Evolutionary conservation across 805 yeast species (phyloP), one percentile per base, ranked within the genome.

Genomic region (Metschnikowia amazonensis): DNA sequence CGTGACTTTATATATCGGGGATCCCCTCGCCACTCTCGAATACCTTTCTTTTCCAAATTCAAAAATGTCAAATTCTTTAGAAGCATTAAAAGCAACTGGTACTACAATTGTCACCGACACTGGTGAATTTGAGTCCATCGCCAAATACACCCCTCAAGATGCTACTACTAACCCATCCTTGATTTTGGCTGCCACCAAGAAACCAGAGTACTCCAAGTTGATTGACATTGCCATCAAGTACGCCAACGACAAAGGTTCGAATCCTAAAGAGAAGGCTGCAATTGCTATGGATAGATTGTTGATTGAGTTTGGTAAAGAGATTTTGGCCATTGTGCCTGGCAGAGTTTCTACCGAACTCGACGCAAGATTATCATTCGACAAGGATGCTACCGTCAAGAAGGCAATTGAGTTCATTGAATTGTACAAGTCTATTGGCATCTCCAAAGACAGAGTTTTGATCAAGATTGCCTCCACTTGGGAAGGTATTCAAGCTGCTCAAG

Each of bases 271-370:
- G 67, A 79, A 84, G 70, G 95, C 94, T 34, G 74, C 80, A 44
- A 69, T 80, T 59, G 97, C 99, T 40, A 80, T 92, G 59, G 99
- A 94, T 76, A 79, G 87, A 72, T 76, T 94, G 61, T 81, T 94
- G 63, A 96, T 94, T 55, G 98, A 90, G 74, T 94, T 94, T 68
- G 99, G 99, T 73, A 79, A 80, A 63, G 90, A 87, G 74, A 94
- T 94, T 65, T 79, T 94, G 65, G 79, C 81, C 65, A 88, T 94
- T 65, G 97, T 94, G 45, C 99, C 99, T 59, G 99, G 99, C 63
- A 86, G 98, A 76, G 99, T 94, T 49, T 89, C 97, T 49, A 94
- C 99, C 52, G 99, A 94, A 77, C 98, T 94, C 51, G 99, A 94
- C 65, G 99, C 99, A 49, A 88, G 97, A 74, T 82, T 94, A 62